Evolutionary conservation across 306 rosid species (phyloP).

Genomic region (Spatholobus suberectus): DNA sequence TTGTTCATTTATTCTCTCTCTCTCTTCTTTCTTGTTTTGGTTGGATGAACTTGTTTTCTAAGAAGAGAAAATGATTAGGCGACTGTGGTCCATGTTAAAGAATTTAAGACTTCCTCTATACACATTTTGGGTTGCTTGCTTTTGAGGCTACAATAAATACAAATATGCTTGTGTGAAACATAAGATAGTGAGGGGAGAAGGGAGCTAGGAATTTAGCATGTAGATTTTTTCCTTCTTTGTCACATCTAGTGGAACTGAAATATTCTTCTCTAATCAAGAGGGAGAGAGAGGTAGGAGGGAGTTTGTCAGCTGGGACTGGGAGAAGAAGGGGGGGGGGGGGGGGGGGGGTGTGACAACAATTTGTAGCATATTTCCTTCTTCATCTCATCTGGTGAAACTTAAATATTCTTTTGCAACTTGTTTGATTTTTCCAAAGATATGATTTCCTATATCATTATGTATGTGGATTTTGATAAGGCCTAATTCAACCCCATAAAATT

Average conservation of each 20-base stretch:
- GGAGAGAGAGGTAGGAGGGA: slow-evolving; percentile 16
- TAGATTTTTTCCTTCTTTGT: background rate
- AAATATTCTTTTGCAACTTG: slow-evolving; percentile 23
- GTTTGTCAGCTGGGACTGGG: slow-evolving; percentile 15
- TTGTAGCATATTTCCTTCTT: slow-evolving; percentile 33
- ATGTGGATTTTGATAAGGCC: slow-evolving; percentile 6
- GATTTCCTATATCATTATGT: background rate
- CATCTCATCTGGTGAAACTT: slow-evolving; percentile 5
- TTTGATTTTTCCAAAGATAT: slow-evolving; percentile 30
- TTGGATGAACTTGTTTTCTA: background rate
- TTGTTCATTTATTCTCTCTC: background rate
- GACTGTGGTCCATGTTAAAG: background rate
- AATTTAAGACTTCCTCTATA: slow-evolving; percentile 25
- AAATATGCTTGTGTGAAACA: slow-evolving; percentile 3
- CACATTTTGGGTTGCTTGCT: slow-evolving; percentile 15
- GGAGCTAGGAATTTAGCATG: background rate
- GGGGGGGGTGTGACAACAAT: too few species aligned
- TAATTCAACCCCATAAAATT: too few species aligned
- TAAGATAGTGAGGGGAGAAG: background rate
- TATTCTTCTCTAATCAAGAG: background rate
- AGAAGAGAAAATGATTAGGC: background rate
- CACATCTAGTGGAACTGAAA: background rate
- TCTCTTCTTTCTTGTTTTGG: background rate
- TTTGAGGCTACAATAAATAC: slow-evolving; percentile 15
- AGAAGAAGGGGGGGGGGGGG: too few species aligned